Base-by-base conservation (phyloP, 441 rosid genomes). In the Viola pubescens region DNA sequence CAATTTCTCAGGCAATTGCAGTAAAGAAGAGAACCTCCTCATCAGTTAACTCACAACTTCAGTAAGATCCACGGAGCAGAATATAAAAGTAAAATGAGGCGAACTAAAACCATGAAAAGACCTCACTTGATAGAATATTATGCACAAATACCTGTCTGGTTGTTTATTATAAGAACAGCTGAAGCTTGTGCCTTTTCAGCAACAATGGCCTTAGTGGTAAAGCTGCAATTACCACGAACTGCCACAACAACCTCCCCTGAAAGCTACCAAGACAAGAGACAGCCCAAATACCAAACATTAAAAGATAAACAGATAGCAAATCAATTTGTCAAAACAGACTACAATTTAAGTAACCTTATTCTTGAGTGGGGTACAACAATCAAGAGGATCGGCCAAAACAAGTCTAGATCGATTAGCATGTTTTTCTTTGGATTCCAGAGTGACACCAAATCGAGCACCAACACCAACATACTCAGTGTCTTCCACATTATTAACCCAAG, bases 151-250 rank as follows among this genome's bases (percentile, higher is more conserved):
- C 99, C 99, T 74, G 79, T 90, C 60, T 81, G 78, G 55, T 85
- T 77, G 75, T 94, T 94, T 49, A 94, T 72, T 70, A 94, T 90
- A 19, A 94, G 94, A 41, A 94, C 70, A 66, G 99, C 95, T 37
- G 96, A 90, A 68, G 97, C 97, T 68, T 83, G 81, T 57, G 95
- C 97, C 57, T 77, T 79, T 75, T 94, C 85, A 38, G 97, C 99
- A 68, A 74, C 64, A 77, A 86, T 85, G 59, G 99, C 81, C 75
- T 94, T 94, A 37, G 82, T 73, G 61, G 97, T 90, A 76, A 94
- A 94, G 73, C 80, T 85, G 77, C 99, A 94, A 60, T 79, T 63
- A 10, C 99, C 99, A 64, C 99, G 88, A 61, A 82, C 78, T 65
- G 84, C 97, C 85, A 94, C 74, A 67, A 90, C 75, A 54, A 85